Evolutionary conservation across 2,329 filamentous ascomycete species (phyloP).

Genomic region (Cryphonectria parasitica): DNA sequence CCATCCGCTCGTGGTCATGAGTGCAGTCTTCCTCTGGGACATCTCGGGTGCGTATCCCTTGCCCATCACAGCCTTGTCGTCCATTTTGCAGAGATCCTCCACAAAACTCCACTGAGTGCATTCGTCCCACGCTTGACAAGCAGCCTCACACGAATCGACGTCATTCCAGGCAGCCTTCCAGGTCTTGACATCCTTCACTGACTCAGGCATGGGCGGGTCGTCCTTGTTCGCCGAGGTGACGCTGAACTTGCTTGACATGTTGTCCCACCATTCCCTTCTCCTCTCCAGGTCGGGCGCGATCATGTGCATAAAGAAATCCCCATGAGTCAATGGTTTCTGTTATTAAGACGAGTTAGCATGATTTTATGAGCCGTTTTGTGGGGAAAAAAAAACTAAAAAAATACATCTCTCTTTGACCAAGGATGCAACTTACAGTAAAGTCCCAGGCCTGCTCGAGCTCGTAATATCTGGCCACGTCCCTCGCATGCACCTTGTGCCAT

Average conservation of each 20-base stretch:
- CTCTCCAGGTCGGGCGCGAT: conserved; percentile 33
- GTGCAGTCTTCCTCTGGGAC: conserved; percentile 33
- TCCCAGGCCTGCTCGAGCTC: conserved; percentile 34
- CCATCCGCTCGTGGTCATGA: conserved; percentile 36
- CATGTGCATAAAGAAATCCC: conserved; percentile 34
- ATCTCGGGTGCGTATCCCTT: conserved; percentile 34
- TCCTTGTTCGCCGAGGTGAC: conserved; percentile 33
- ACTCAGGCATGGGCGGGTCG: conserved; percentile 29
- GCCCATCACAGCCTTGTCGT: conserved; percentile 32
- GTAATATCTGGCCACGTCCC: conserved; percentile 35
- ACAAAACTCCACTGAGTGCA: conserved; percentile 37
- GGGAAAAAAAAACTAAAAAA: too few relatives aligned
- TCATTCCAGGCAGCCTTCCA: conserved; percentile 35
- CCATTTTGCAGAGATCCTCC: conserved; percentile 36
- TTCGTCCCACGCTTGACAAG: conserved; percentile 33
- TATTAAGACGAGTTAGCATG: not conserved
- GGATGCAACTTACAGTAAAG: conserved; percentile 21
- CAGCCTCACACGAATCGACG: conserved; percentile 35
- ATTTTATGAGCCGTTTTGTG: not conserved
- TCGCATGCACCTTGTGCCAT: conserved; percentile 34
- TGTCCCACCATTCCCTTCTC: conserved; percentile 36
- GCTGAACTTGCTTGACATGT: conserved; percentile 34
- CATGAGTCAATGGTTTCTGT: conserved; percentile 31
- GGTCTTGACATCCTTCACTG: conserved; percentile 24
- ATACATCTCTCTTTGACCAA: too few relatives aligned